Evolutionary conservation across 352 stramenopile species (phyloP).

Genomic region (Phytophthora podocarpi): DNA sequence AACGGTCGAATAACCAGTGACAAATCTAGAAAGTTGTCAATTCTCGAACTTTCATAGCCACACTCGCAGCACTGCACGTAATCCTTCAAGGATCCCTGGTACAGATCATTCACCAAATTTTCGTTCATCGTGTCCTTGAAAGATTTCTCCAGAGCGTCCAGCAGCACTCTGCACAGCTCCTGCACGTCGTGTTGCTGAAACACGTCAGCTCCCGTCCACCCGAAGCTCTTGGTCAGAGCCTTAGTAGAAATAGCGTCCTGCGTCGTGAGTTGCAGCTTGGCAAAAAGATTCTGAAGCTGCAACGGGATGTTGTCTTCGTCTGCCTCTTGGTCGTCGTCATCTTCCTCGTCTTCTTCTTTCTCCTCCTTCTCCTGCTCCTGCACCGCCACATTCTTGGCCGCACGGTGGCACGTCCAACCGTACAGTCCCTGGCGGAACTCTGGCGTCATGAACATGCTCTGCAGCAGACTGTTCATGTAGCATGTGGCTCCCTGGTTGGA

Average conservation of each 20-base stretch:
- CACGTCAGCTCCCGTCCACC: constrained; percentile 87
- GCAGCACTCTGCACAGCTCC: constrained; percentile 90
- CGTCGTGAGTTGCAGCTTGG: constrained; percentile 86
- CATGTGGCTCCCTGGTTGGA: constrained; percentile 93
- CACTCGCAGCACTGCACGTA: constrained; percentile 89
- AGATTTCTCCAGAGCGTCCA: constrained; percentile 90
- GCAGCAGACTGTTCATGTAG: constrained; percentile 94
- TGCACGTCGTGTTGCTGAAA: constrained; percentile 94
- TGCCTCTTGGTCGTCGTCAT: constrained; percentile 53
- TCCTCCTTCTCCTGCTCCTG: no score
- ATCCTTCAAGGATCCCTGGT: constrained; percentile 87
- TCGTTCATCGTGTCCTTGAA: constrained; percentile 90
- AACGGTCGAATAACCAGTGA: constrained; percentile 91
- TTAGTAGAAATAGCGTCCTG: constrained; percentile 77
- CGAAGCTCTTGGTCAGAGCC: constrained; percentile 92
- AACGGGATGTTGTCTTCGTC: constrained; percentile 86
- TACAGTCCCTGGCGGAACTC: constrained; percentile 88
- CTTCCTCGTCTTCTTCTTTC: constrained; percentile 6
- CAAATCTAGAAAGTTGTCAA: constrained; percentile 91
- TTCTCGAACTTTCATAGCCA: constrained; percentile 82
- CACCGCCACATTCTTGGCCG: constrained; percentile 8
- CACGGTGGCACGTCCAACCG: constrained; percentile 46
- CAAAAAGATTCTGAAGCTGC: constrained; percentile 93
- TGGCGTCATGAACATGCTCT: constrained; percentile 92
- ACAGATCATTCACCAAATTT: constrained; percentile 88